Evolutionary conservation across 108 stramenopile species (phyloP), one percentile per base, ranked within the genome.

Genomic region (Nitzschia sp.): DNA sequence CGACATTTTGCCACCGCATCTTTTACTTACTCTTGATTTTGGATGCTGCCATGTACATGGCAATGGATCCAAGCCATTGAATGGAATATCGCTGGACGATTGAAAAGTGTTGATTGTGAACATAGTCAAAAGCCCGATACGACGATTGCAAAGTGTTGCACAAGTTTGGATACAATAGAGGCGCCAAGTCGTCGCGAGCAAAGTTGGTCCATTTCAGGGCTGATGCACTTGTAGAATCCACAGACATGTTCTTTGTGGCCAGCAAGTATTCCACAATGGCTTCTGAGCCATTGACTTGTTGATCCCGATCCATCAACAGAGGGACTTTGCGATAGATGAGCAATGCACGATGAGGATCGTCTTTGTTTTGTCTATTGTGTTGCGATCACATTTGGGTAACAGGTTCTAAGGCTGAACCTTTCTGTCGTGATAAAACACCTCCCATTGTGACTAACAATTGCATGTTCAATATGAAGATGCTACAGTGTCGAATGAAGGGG

Each of bases 261-360:
- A 54, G 36, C 1, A 58, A 15, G 32, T 66, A 48, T 32, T 60
- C 28, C 8, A 76, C 54, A 34, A 76, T 76, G 17, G 46, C 60
- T 5, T 68, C 75, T 17, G 75, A 57, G 65, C 79, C 54, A 74
- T 82, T 25, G 77, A 82, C 21, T 51, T 66, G 65, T 26, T 59
- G 13, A 25, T 29, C 15, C 15, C 28, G 58, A 19, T 0, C 0
- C 1, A 92, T 59, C 3, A 94, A 89, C 32, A 97, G 91, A 1
- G 97, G 97, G 23, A 96, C 95, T 66, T 94, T 96, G 55, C 69
- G 80, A 66, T 97, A 97, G 13, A 87, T 82, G n/a, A n/a, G n/a
- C n/a, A n/a, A n/a, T n/a, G n/a, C n/a, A n/a, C n/a, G n/a, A n/a
- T n/a, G n/a, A n/a, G n/a, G n/a, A n/a, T n/a, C n/a, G n/a, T n/a